Evolutionary conservation across 2,329 filamentous ascomycete species (phyloP).

Genomic region (Pyrenophora teres): DNA sequence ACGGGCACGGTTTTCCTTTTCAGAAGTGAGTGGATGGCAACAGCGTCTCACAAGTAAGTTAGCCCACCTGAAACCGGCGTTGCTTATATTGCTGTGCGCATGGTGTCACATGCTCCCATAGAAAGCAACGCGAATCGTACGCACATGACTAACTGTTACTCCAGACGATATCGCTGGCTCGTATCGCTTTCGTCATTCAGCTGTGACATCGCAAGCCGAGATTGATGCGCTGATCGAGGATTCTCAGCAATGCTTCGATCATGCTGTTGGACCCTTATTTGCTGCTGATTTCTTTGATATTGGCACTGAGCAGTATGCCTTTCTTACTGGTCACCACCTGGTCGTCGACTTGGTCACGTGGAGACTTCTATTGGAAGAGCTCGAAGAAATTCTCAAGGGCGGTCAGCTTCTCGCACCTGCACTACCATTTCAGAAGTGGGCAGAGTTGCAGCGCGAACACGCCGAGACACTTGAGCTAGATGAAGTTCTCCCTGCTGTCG

Average conservation of each 20-base stretch:
- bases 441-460: conserved; percentile 44
- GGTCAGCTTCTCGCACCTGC: conserved; percentile 39
- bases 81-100: background rate
- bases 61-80: background rate
- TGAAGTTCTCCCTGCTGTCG: conserved; percentile 33
- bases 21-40: conserved; percentile 34
- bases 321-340: conserved; percentile 46
- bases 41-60: conserved; percentile 38
- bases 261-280: conserved; percentile 34
- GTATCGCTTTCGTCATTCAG: conserved; percentile 33
- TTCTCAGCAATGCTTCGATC: conserved; percentile 36
- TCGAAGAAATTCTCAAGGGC: conserved; percentile 48
- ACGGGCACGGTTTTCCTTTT: conserved; percentile 34
- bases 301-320: conserved; percentile 35
- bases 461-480: conserved; percentile 26
- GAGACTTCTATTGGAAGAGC: conserved; percentile 52
- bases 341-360: conserved; percentile 55
- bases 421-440: conserved; percentile 48
- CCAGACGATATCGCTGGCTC: conserved; percentile 32
- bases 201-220: conserved; percentile 26
- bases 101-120: background rate
- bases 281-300: conserved; percentile 46
- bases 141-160: conserved; percentile 4
- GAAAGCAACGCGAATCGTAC: background rate
- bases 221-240: conserved; percentile 40